Evolutionary conservation across 768 basidiomycete species (phyloP).

Genomic region (Pleurotus eryngii): DNA sequence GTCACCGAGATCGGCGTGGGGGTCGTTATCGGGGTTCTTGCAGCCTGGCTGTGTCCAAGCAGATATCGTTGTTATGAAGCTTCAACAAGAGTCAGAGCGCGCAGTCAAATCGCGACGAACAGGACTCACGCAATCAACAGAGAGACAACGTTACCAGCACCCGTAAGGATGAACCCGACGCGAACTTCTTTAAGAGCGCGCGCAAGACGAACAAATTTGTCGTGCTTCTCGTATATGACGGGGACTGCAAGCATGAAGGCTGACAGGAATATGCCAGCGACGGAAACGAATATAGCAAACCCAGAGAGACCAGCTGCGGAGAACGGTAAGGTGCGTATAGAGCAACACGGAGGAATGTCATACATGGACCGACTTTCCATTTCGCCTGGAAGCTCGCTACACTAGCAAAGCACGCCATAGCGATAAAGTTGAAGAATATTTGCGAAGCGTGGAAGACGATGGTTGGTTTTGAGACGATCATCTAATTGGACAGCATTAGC

Average conservation of each 20-base stretch:
- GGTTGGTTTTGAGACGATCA: conserved; percentile 83
- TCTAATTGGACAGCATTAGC: conserved; percentile 38
- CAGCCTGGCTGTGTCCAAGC: conserved; percentile 90
- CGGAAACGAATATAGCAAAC: conserved; percentile 79
- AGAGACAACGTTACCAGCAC: conserved; percentile 59
- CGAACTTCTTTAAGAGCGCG: conserved; percentile 80
- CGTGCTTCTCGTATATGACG: conserved; percentile 81
- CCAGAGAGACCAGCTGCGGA: conserved; percentile 77
- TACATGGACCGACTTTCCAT: conserved; percentile 83
- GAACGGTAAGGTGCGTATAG: conserved; percentile 14
- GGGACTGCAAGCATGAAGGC: conserved; percentile 74
- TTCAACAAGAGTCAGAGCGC: conserved; percentile 20
- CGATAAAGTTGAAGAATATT: conserved; percentile 90
- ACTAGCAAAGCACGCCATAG: conserved; percentile 88
- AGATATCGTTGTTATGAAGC: conserved; percentile 74
- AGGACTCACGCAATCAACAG: conserved; percentile 73
- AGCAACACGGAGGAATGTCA: conserved; percentile 27
- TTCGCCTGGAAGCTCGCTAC: conserved; percentile 87
- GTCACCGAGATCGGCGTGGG: conserved; percentile 63
- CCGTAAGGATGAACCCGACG: conserved; percentile 79
- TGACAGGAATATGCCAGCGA: conserved; percentile 70
- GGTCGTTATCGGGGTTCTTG: conserved; percentile 81
- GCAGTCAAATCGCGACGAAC: conserved; percentile 6
- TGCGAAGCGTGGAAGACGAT: conserved; percentile 76
- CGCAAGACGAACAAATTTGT: conserved; percentile 73